A percentile compares a stretch with the other conserved stretches of the same genome.
phyloP scores from a whole-genome alignment of 345 rosid genomes.

The Sisymbrium irio region DNA sequence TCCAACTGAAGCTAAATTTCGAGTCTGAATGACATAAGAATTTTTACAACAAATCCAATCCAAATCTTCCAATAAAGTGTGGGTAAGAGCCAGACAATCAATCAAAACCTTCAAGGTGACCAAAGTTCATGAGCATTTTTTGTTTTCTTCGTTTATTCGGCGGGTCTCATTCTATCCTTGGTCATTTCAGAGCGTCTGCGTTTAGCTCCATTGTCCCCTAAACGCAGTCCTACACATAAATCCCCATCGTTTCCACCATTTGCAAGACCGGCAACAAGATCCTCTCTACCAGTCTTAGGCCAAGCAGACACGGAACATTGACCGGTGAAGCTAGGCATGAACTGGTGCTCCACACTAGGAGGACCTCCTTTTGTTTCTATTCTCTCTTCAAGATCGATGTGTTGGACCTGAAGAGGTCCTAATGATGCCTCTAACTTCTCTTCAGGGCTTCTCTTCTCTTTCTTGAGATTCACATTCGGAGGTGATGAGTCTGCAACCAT shows the following conservation, averaged over 20 bases:
- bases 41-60: neutral
- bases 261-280: constrained; percentile 44
- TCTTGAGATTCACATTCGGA: constrained; percentile 45
- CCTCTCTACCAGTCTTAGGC: constrained; percentile 38
- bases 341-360: constrained; percentile 71
- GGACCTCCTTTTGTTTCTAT: constrained; percentile 50
- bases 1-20: neutral
- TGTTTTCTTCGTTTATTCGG: neutral
- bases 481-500: constrained; percentile 79
- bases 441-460: constrained; percentile 46
- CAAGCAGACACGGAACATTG: constrained; percentile 40
- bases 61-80: neutral
- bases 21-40: neutral
- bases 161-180: constrained; percentile 28
- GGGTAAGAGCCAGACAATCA: neutral
- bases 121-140: no score
- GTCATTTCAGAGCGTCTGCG: constrained; percentile 51
- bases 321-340: constrained; percentile 62
- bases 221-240: constrained; percentile 57
- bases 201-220: constrained; percentile 72
- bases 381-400: constrained; percentile 40
- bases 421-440: constrained; percentile 61
- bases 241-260: constrained; percentile 49
- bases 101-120: no score
- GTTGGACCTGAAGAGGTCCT: constrained; percentile 43